These are phyloP conservation scores for Kodamaea plutei DNA, from an alignment of 1,139 yeast species.

Conservation along the genomic window DNA sequence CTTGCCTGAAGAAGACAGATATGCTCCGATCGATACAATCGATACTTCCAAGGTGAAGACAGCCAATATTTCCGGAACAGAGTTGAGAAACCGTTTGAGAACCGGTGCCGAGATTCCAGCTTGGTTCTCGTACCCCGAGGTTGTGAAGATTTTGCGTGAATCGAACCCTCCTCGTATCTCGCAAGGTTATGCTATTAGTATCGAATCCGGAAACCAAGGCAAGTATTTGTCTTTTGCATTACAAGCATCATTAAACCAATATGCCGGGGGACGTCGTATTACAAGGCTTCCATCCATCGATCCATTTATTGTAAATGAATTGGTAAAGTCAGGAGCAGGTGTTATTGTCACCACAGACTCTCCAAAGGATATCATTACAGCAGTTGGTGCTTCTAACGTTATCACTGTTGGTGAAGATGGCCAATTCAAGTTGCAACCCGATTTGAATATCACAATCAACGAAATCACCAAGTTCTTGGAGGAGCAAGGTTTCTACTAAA, in stretches of 20 bases:
- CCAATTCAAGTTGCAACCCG: slow-evolving; percentile 23
- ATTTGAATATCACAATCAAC: slow-evolving; percentile 56
- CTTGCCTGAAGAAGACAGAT: slow-evolving; percentile 91
- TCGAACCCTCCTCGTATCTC: slow-evolving; percentile 87
- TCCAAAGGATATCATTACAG: slow-evolving; percentile 42
- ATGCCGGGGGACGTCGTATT: slow-evolving; percentile 81
- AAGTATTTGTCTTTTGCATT: slow-evolving; percentile 70
- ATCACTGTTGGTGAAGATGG: slow-evolving; percentile 19
- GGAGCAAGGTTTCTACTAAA: slow-evolving; percentile 65
- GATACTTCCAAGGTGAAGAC: slow-evolving; percentile 71
- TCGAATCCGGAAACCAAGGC: slow-evolving; percentile 55
- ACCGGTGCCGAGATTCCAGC: slow-evolving; percentile 88
- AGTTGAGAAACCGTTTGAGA: slow-evolving; percentile 80
- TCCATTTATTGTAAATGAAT: slow-evolving; percentile 70
- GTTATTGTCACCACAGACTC: slow-evolving; percentile 58
- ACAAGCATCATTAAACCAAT: slow-evolving; percentile 87
- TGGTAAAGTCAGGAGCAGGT: slow-evolving; percentile 87
- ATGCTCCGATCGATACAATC: slow-evolving; percentile 92
- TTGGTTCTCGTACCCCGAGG: slow-evolving; percentile 98
- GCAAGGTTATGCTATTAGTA: slow-evolving; percentile 80
- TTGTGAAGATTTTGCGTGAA: slow-evolving; percentile 84
- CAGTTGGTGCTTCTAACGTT: slow-evolving; percentile 36
- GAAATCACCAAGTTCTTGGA: slow-evolving; percentile 68
- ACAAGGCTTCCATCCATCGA: slow-evolving; percentile 54
- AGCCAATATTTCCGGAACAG: slow-evolving; percentile 92